Evolutionary conservation across 2,329 filamentous ascomycete species (phyloP).

Genomic region (Nemania bipapillata): DNA sequence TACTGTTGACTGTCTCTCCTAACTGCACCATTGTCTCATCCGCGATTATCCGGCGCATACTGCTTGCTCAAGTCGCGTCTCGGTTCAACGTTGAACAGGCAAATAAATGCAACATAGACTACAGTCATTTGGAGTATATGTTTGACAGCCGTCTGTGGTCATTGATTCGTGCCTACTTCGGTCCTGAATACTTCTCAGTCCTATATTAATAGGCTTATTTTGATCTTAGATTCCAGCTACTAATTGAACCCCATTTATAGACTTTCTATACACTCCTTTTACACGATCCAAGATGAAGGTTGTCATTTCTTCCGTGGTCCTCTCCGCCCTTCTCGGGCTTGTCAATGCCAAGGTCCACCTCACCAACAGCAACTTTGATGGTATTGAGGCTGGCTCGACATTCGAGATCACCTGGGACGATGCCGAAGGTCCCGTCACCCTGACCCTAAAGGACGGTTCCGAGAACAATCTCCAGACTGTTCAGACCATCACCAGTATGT

Average conservation of each 20-base stretch:
- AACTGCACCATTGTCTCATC: not conserved
- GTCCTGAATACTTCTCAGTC: not conserved
- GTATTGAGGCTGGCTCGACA: conserved; percentile 53
- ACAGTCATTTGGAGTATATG: not conserved
- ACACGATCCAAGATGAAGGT: conserved; percentile 51
- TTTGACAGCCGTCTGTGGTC: not conserved
- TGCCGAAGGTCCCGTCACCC: conserved; percentile 56
- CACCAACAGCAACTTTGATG: conserved; percentile 53
- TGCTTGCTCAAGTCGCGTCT: conserved; percentile 10
- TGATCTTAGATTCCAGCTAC: not conserved
- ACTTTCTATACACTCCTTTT: conserved; percentile 34
- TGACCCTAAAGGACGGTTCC: conserved; percentile 57
- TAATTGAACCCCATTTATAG: conserved; percentile 20
- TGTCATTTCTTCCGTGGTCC: conserved; percentile 44
- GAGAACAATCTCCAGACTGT: conserved; percentile 53
- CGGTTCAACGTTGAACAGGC: not conserved
- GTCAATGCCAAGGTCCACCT: conserved; percentile 49
- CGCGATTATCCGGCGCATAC: not conserved
- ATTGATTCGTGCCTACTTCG: conserved; percentile 1
- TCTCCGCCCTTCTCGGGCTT: conserved; percentile 50
- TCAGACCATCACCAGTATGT: conserved; percentile 54
- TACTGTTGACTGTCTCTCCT: conserved; percentile 2
- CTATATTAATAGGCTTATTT: not conserved
- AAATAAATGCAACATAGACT: not conserved
- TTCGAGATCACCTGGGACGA: conserved; percentile 59